phyloP scores from a whole-genome alignment of 495 filamentous ascomycete genomes.

The Neurospora intermedia region DNA sequence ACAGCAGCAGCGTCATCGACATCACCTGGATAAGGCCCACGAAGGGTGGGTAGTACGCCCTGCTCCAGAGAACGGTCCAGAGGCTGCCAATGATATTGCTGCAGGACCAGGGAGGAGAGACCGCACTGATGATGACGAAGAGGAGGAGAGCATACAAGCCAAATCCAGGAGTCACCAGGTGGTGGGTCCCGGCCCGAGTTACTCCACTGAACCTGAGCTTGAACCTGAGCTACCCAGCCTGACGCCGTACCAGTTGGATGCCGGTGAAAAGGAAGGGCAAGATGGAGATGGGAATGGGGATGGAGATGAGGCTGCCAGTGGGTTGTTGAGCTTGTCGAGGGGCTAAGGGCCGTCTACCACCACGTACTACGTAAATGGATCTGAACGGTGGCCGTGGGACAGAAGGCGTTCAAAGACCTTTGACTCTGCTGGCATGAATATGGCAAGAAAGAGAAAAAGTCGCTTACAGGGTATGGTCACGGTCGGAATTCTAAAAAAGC shows the following conservation, averaged over 20 bases:
- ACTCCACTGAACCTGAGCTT: neutral
- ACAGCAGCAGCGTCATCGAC: neutral
- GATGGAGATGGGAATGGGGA: neutral
- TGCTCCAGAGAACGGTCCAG: neutral
- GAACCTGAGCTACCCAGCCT: neutral
- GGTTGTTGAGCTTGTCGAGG: conserved; percentile 23
- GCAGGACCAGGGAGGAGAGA: neutral
- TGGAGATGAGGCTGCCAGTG: conserved; percentile 20
- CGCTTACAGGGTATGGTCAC: neutral
- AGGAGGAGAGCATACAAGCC: neutral
- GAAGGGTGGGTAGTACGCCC: neutral
- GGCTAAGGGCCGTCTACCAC: neutral
- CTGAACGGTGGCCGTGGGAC: neutral
- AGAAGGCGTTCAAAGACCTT: neutral
- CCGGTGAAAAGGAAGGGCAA: conserved; percentile 1
- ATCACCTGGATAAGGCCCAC: neutral
- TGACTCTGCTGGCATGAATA: neutral
- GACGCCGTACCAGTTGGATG: neutral
- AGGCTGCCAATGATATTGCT: neutral
- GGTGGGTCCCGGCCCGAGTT: neutral
- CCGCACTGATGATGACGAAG: neutral
- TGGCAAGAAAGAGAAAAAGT: neutral
- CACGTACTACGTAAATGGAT: too few relatives aligned
- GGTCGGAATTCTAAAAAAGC: neutral
- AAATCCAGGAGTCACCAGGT: neutral